Evolutionary conservation across 345 rosid species (phyloP).

Genomic region (Erysimum cheiranthoides): DNA sequence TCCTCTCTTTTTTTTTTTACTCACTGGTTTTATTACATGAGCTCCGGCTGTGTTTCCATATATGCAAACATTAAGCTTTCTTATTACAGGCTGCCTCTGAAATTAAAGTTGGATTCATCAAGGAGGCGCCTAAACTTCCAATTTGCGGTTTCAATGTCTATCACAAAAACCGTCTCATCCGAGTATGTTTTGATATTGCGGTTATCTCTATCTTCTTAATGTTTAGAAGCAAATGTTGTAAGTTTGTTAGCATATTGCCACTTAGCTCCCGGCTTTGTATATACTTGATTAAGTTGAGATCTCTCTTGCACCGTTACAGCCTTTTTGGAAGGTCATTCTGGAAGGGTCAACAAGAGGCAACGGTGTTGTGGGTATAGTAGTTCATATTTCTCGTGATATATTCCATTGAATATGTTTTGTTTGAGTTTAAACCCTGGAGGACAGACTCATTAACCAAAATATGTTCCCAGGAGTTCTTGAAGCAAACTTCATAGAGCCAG

Average conservation of each 20-base stretch:
- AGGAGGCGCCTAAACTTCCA: constrained; percentile 66
- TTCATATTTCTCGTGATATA: constrained; percentile 23
- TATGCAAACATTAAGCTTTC: constrained; percentile 24
- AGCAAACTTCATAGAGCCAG: constrained; percentile 96
- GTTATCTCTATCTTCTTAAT: neutral
- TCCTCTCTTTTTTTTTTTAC: constrained; percentile 7
- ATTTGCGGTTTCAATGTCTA: constrained; percentile 81
- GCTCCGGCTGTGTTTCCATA: neutral
- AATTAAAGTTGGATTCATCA: constrained; percentile 78
- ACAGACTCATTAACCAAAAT: constrained; percentile 36
- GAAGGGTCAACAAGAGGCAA: constrained; percentile 64
- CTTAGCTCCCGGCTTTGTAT: neutral
- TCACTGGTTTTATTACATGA: constrained; percentile 15
- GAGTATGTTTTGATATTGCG: constrained; percentile 54
- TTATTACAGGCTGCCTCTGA: constrained; percentile 59
- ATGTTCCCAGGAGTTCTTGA: constrained; percentile 80
- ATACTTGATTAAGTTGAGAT: constrained; percentile 38
- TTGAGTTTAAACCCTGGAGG: constrained; percentile 17
- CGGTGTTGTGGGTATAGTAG: constrained; percentile 76
- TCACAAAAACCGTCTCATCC: constrained; percentile 90
- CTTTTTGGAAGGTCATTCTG: constrained; percentile 87
- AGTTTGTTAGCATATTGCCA: constrained; percentile 18
- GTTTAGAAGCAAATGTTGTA: neutral
- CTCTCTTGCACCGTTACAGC: constrained; percentile 57
- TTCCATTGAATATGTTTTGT: constrained; percentile 25